A percentile compares a stretch with the other conserved stretches of the same genome.
phyloP scores from a whole-genome alignment of 1,284 basidiomycete species.

The Rhodotorula mucilaginosa region DNA sequence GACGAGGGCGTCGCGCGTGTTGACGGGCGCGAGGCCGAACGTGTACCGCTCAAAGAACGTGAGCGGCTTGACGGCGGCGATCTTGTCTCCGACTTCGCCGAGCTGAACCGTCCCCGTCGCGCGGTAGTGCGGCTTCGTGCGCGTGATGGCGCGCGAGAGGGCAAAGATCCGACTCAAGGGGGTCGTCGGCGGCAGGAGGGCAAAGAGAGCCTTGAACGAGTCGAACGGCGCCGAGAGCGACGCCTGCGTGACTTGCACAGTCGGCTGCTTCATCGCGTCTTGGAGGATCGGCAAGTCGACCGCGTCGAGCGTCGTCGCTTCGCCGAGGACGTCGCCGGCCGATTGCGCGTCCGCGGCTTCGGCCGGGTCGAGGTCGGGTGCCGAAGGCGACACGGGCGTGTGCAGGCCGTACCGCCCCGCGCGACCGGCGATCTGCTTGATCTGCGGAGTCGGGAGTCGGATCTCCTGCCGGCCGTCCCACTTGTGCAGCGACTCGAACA shows the following conservation, averaged over 20 bases:
- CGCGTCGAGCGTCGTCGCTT: slow-evolving; percentile 64
- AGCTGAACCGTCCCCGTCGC: slow-evolving; percentile 49
- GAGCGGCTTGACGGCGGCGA: slow-evolving; percentile 49
- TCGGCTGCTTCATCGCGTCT: slow-evolving; percentile 53
- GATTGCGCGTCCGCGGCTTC: neutral
- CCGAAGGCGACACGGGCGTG: slow-evolving; percentile 41
- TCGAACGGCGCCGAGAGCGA: slow-evolving; percentile 49
- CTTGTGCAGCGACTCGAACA: slow-evolving; percentile 77
- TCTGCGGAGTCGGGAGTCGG: slow-evolving; percentile 69
- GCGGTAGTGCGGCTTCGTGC: slow-evolving; percentile 55
- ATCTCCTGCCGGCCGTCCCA: slow-evolving; percentile 62
- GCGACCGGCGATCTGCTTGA: slow-evolving; percentile 95
- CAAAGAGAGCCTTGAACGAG: slow-evolving; percentile 48
- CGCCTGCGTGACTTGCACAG: slow-evolving; percentile 53
- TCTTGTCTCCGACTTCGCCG: slow-evolving; percentile 48
- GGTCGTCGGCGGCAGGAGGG: slow-evolving; percentile 50
- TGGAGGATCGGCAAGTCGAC: slow-evolving; percentile 66
- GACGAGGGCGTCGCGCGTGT: slow-evolving; percentile 52
- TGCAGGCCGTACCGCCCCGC: slow-evolving; percentile 87
- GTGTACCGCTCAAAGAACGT: slow-evolving; percentile 36
- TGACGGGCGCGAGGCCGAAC: slow-evolving; percentile 50
- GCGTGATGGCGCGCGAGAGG: slow-evolving; percentile 56
- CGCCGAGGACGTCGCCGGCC: slow-evolving; percentile 56
- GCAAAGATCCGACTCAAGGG: slow-evolving; percentile 51
- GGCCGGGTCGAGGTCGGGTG: slow-evolving; percentile 38